Evolutionary conservation across 2,329 filamentous ascomycete genomes (phyloP), one percentile per base, ranked within the genome.

Genomic region (Neopestalotiopsis sp.): DNA sequence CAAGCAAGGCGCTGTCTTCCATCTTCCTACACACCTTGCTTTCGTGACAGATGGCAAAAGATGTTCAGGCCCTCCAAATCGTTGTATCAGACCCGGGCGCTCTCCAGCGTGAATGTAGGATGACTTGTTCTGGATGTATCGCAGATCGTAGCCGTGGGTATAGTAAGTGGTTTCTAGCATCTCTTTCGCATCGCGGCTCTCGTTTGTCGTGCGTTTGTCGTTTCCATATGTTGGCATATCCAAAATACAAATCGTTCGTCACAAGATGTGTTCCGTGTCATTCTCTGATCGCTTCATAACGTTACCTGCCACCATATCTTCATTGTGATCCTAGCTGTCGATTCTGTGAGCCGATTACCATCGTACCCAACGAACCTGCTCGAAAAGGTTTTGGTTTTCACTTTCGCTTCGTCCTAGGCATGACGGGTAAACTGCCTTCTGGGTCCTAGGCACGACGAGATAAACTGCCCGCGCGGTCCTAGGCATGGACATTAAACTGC

Each of bases 401-500:
- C 30, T 28, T 28, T 0, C 24, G 6, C 45, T 17, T 30, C 59
- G 59, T 62, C 59, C 59, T 62, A 17, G 59, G 59, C 59, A 62
- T 34, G 59, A 62, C 59, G 59, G 4, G 4, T 62, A 62, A 62
- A 62, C 59, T 62, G 59, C 59, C 59, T n/a, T 12, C 32, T 42
- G 59, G 32, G 30, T 62, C 59, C 28, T 62, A 32, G 59, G 34
- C 6, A 40, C 40, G 34, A 13, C 17, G 7, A 38, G 24, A 34
- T 40, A 40, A 61, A 38, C 32, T 61, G 24, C 58, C 58, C 10
- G 17, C 58, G 7, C 34, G 78, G 79, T 81, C 82, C 81, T 83
- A 77, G 79, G 81, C 76, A 82, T 69, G 81, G 34, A 82, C 81
- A 69, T 71, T 75, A 82, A 82, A 58, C 24, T 30, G 57, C 57